A percentile compares a stretch with the other conserved stretches of the same genome.
Conservation (phyloP, 768 basidiomycete genomes). For the Ramaria rubella region DNA sequence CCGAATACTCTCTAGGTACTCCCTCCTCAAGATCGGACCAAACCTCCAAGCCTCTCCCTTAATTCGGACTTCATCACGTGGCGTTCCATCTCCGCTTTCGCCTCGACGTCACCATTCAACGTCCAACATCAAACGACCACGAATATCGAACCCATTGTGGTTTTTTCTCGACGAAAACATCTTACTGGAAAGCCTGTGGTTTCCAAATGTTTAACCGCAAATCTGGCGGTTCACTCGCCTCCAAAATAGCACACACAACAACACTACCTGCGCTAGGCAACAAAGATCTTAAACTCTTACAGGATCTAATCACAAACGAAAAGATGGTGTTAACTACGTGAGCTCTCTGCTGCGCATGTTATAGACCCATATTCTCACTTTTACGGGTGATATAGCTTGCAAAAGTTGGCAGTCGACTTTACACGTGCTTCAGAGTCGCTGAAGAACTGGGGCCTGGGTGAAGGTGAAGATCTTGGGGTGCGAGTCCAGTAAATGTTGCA, state of each 20-base stretch:
- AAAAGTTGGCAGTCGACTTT: conserved; percentile 59
- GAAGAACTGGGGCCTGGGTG: conserved; percentile 65
- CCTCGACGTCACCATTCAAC: no score
- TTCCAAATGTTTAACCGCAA: conserved; percentile 73
- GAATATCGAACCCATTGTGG: no score
- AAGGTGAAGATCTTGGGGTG: conserved; percentile 79
- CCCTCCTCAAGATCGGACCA: no score
- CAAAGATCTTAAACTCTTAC: conserved; percentile 71
- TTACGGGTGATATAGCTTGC: conserved; percentile 37
- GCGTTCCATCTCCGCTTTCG: no score
- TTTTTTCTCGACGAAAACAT: no score
- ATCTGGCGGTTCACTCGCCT: conserved; percentile 41
- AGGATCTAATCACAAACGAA: conserved; percentile 86
- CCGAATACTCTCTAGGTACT: no score
- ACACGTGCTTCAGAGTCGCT: conserved; percentile 67
- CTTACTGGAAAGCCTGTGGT: no score
- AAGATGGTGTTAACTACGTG: conserved; percentile 75
- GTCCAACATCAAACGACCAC: no score
- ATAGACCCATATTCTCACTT: neutral
- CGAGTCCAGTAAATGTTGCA: conserved; percentile 18
- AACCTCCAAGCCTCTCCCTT: no score
- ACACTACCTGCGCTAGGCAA: conserved; percentile 71
- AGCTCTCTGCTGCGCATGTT: neutral
- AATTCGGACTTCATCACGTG: no score
- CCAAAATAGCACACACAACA: conserved; percentile 85